Percentiles rank a stretch among this genome's conserved stretches.
phyloP scores from a whole-genome alignment of 768 basidiomycete genomes.

The Pleurotus djamor region DNA sequence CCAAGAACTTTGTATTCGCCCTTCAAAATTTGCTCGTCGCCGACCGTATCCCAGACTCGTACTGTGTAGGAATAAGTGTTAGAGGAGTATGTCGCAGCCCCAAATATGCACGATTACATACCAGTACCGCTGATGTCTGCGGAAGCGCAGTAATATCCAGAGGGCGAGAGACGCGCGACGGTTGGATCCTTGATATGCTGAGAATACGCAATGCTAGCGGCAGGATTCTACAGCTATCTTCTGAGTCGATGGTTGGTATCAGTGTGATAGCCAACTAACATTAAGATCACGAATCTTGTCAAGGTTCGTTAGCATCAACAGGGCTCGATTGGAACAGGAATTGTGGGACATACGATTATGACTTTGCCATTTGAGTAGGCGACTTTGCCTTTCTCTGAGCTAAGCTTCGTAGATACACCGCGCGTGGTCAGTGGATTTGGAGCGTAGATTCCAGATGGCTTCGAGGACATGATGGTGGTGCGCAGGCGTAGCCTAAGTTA shows the following conservation, averaged over 20 bases:
- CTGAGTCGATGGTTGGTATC: not conserved
- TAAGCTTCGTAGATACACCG: constrained; percentile 71
- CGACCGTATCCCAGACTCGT: constrained; percentile 90
- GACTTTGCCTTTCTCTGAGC: constrained; percentile 74
- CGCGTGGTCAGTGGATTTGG: constrained; percentile 68
- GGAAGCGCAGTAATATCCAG: constrained; percentile 94
- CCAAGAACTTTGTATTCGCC: constrained; percentile 75
- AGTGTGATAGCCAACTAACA: constrained; percentile 35
- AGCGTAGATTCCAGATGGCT: constrained; percentile 50
- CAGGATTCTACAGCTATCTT: constrained; percentile 52
- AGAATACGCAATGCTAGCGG: constrained; percentile 61
- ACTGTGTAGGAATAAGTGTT: constrained; percentile 36
- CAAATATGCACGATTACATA: constrained; percentile 23
- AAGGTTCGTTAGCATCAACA: not conserved
- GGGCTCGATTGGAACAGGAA: not conserved
- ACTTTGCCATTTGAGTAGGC: constrained; percentile 84
- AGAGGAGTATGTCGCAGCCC: no score
- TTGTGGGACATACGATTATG: constrained; percentile 70
- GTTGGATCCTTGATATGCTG: constrained; percentile 85
- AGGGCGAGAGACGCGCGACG: constrained; percentile 89
- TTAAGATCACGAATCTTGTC: constrained; percentile 79
- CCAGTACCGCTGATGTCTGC: constrained; percentile 83
- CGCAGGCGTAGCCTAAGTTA: not conserved
- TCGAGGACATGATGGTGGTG: constrained; percentile 42
- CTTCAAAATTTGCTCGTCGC: constrained; percentile 81